Evolutionary conservation across 1,284 basidiomycete genomes (phyloP).

Genomic region (Ceratobasidium sp.): DNA sequence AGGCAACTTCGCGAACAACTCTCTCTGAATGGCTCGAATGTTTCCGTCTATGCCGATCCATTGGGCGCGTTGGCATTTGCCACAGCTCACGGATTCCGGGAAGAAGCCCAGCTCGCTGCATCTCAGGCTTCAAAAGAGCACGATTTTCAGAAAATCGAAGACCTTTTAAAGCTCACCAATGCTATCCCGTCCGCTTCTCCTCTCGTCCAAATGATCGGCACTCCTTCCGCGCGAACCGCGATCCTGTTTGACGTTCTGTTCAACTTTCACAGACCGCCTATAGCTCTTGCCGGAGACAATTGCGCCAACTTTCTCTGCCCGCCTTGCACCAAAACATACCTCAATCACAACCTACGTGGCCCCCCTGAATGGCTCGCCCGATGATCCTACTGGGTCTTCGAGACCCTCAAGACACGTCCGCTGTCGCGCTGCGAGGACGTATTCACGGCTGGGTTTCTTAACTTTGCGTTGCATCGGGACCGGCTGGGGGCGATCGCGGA

Average conservation of each 20-base stretch:
- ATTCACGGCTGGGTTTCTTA: constrained; percentile 18
- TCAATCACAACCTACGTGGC: background rate
- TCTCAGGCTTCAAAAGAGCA: background rate
- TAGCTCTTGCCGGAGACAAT: background rate
- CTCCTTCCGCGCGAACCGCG: background rate
- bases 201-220: constrained; percentile 8
- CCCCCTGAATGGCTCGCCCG: constrained; percentile 26
- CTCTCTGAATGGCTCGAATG: background rate
- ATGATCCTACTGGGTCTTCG: constrained; percentile 15
- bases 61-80: background rate
- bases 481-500: too few relatives aligned
- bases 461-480: background rate
- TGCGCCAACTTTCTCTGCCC: background rate
- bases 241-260: constrained; percentile 13
- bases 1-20: background rate
- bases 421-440: background rate
- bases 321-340: background rate
- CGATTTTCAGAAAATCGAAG: background rate
- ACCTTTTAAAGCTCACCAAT: background rate
- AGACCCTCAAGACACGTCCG: background rate
- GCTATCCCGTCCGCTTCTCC: background rate
- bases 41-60: background rate
- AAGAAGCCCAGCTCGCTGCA: background rate
- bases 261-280: background rate
- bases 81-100: background rate